Percentiles rank a stretch among this genome's conserved stretches.
Conservation (phyloP, 495 filamentous ascomycete genomes). For the Podospora bellae-mahoneyi region DNA sequence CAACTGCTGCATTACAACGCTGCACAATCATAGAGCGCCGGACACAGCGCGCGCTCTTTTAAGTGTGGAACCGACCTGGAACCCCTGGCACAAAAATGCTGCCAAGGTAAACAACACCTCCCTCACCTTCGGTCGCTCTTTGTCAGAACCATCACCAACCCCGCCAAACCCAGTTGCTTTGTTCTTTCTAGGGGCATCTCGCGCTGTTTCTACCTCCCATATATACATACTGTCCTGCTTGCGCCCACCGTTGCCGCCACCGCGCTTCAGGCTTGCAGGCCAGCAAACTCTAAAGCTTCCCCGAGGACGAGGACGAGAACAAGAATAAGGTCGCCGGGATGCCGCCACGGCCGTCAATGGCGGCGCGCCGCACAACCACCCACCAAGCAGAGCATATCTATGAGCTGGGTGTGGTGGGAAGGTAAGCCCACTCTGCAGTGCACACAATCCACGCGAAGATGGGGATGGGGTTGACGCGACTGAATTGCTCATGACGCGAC, state of each 20-base stretch:
- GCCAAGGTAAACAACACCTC: conserved; percentile 11
- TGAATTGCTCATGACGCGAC: neutral
- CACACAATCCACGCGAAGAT: neutral
- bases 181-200: neutral
- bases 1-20: neutral
- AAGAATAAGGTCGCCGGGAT: conserved; percentile 20
- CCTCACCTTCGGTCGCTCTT: neutral
- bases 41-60: neutral
- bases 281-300: neutral
- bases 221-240: neutral
- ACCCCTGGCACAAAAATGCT: conserved; percentile 12
- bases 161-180: neutral
- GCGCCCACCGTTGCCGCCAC: neutral
- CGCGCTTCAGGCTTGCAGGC: neutral
- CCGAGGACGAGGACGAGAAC: neutral
- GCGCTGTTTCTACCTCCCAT: neutral
- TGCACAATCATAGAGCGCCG: neutral
- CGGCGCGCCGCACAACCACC: conserved; percentile 34
- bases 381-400: conserved; percentile 46
- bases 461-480: neutral
- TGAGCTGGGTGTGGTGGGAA: conserved; percentile 48
- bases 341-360: conserved; percentile 35
- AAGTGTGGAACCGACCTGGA: conserved; percentile 20
- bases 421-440: conserved; percentile 33
- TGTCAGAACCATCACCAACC: neutral